phyloP scores from a whole-genome alignment of 1,284 basidiomycete genomes.

The Waitea zeae region DNA sequence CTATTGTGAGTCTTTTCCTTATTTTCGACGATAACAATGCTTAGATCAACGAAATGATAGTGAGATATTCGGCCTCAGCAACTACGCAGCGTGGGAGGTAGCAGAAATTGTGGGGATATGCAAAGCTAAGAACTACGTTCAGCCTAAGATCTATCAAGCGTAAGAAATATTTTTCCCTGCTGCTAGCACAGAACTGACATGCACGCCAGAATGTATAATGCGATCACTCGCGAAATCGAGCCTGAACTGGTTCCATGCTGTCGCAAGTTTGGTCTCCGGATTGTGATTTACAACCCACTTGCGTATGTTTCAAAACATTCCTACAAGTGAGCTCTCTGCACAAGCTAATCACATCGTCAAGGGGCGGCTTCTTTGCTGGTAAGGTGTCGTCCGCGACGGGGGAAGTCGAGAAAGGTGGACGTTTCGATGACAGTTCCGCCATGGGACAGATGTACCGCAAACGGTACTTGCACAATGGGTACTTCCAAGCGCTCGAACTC shows the following conservation, averaged over 20 bases:
- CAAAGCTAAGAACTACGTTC: constrained; percentile 28
- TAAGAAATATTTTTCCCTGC: constrained; percentile 7
- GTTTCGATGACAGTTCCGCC: constrained; percentile 14
- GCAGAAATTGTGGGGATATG: constrained; percentile 36
- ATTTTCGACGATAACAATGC: not conserved
- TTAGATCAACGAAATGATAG: constrained; percentile 9
- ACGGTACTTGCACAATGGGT: constrained; percentile 24
- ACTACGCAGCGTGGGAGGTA: constrained; percentile 26
- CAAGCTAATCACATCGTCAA: constrained; percentile 4
- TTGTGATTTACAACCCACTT: constrained; percentile 35
- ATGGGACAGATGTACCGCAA: constrained; percentile 21
- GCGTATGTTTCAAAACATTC: constrained; percentile 22
- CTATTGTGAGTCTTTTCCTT: constrained; percentile 20
- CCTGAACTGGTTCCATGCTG: constrained; percentile 36
- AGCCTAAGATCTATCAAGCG: constrained; percentile 35
- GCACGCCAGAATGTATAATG: constrained; percentile 27
- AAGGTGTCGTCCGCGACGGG: constrained; percentile 18
- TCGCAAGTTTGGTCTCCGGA: constrained; percentile 32
- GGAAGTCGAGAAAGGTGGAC: constrained; percentile 13
- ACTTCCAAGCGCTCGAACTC: constrained; percentile 25
- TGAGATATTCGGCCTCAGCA: constrained; percentile 29
- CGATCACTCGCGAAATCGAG: constrained; percentile 33
- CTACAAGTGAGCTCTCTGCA: not conserved
- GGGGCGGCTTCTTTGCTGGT: constrained; percentile 28
- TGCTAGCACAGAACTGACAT: not conserved